Percentiles rank a stretch among this genome's conserved stretches.
phyloP scores from a whole-genome alignment of 345 rosid genomes.

The Pistacia atlantica region DNA sequence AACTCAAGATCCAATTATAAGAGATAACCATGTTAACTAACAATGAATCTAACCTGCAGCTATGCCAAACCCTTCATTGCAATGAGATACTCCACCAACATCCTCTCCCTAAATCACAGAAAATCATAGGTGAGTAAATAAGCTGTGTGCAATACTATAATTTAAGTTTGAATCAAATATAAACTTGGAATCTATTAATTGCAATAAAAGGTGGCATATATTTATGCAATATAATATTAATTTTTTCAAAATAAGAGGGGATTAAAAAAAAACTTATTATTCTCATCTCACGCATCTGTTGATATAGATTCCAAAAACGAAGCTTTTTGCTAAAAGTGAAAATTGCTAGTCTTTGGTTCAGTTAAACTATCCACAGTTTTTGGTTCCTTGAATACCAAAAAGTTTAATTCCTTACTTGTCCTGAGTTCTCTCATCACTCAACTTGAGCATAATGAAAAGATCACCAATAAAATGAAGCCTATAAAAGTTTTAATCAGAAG shows the following conservation, averaged over 20 bases:
- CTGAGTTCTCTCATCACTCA: background rate
- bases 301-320: background rate
- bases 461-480: background rate
- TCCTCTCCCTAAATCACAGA: slow-evolving; percentile 47
- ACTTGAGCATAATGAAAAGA: background rate
- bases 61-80: slow-evolving; percentile 31
- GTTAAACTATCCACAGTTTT: background rate
- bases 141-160: background rate
- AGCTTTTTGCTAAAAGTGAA: too few relatives aligned
- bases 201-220: too few relatives aligned
- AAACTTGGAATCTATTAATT: too few relatives aligned
- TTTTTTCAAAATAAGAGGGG: too few relatives aligned
- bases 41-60: slow-evolving; percentile 39
- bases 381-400: slow-evolving; percentile 1
- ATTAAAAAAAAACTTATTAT: too few relatives aligned
- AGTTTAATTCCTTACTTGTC: background rate
- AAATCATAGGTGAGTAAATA: background rate
- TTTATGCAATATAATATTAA: too few relatives aligned
- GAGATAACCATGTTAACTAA: slow-evolving; percentile 12
- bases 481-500: background rate
- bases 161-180: background rate
- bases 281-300: background rate
- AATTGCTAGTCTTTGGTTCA: background rate
- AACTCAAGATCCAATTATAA: background rate
- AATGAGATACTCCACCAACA: slow-evolving; percentile 32